Base-by-base conservation (phyloP, 768 basidiomycete species). In the Boletellus sp. region DNA sequence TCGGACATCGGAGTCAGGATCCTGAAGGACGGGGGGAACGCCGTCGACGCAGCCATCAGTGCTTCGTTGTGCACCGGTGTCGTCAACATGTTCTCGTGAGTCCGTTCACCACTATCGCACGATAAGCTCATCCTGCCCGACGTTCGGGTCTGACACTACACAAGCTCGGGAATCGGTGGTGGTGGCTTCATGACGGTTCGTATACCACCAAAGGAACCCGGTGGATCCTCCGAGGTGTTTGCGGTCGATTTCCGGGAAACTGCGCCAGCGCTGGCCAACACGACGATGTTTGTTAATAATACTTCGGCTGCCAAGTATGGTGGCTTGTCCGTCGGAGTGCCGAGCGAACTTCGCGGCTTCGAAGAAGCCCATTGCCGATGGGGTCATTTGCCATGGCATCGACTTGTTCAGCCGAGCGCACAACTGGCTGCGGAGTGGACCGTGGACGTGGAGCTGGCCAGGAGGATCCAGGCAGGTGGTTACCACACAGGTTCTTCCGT, bases 1-100 rank as follows among this genome's bases (percentile, higher is more conserved):
- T 94, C 92, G 9, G 70, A 87, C 37, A 83, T 96, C 42, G 95
- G 94, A 3, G 81, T 96, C 2, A 71, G 81, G 5, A 73, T 84
- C 9, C 59, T 95, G 50, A 84, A 82, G 70, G 78, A 81, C 8
- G 94, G 93, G 23, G 95, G 95, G 16, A 94, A 89, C 60, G 94
- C 94, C 0, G 81, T 95, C 15, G 95, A 98, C 56, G 85, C 95
- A 0, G 87, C 83, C 0, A 82, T 97, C 47, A 80, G 83, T 19
- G 78, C 88, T 0, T 81, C 85, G 0, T 73, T 97, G 22, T 97
- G 95, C 63, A 72, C 73, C 31, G 87, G 89, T 6, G 85, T 90
- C 3, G 81, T 92, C 44, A 94, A 93, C 66, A 91, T 91, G 84
- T 96, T 94, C 65, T 90, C 90, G 78, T 93, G 61, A 63, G 82